Base-by-base conservation (phyloP, 2,329 filamentous ascomycete genomes). In the Eutypa lata region DNA sequence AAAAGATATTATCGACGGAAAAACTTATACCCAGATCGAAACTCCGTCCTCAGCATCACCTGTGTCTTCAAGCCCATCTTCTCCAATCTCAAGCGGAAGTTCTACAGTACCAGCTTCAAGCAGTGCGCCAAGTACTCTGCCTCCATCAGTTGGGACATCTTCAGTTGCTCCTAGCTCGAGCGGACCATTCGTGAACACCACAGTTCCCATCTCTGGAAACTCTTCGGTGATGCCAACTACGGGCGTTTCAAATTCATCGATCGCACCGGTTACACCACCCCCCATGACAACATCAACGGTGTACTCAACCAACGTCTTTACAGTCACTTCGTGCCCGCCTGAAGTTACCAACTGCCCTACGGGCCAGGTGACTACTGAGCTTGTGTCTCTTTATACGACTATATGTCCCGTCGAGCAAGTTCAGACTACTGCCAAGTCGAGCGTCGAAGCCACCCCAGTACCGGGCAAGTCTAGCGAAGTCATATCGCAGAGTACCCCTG, bases 301-400 rank as follows among this genome's bases (percentile, higher is more conserved):
- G 2, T 65, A 65, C 45, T 66, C 65, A 10, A 67, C 63, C 2
- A 66, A 61, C 43, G 50, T 66, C 28, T 66, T 65, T 47, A 65
- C 61, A 3, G 53, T 66, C 19, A 65, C 62, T 2, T 65, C 60
- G 11, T 66, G 63, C 49, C 61, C 61, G 4, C 61, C 64, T 2
- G 53, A 49, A 2, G 59, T 65, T 18, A 61, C 59, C 4, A 57
- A 65, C 47, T 67, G 65, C 45, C 62, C 65, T 33, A 53, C 28
- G 21, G 64, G 64, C 11, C 55, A 61, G 48, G 63, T 66, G 7
- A 68, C 65, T 7, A 67, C 65, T 2, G 64, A 67, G 47, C 53
- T 64, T 14, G 57, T 68, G 24, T 66, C 65, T 1, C 21, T 67
- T 46, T 68, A 67, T 24, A 68, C 65, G 3, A 68, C 65, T 6